These are phyloP conservation scores for Kazachstania martiniae DNA, from an alignment of 805 yeast species.

Conservation along the genomic window DNA sequence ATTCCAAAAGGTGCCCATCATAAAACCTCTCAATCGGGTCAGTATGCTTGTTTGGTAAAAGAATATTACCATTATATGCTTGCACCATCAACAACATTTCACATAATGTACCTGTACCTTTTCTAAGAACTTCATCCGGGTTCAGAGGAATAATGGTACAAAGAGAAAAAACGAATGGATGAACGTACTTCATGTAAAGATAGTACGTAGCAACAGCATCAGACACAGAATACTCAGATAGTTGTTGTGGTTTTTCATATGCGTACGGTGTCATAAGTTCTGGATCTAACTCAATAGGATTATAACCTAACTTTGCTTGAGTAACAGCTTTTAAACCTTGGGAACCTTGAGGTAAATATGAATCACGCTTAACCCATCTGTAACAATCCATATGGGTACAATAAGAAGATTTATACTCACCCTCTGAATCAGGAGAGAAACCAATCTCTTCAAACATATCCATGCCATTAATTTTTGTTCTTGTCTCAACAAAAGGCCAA, in stretches of 20 bases:
- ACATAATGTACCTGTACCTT: conserved; percentile 97
- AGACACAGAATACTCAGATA: conserved; percentile 96
- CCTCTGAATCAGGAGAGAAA: conserved; percentile 78
- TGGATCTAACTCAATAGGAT: conserved; percentile 94
- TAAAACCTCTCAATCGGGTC: conserved; percentile 94
- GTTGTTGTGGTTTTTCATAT: conserved; percentile 77
- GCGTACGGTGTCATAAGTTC: conserved; percentile 98
- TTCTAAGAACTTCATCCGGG: conserved; percentile 91
- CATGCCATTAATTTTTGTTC: conserved; percentile 75
- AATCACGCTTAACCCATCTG: conserved; percentile 96
- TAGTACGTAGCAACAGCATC: conserved; percentile 99
- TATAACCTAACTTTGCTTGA: conserved; percentile 87
- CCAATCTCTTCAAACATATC: conserved; percentile 92
- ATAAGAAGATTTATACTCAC: conserved; percentile 83
- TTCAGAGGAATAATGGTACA: conserved; percentile 92
- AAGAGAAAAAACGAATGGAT: conserved; percentile 90
- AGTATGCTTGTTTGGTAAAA: conserved; percentile 85
- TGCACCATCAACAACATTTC: conserved; percentile 97
- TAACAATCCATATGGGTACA: conserved; percentile 97
- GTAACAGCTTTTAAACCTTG: conserved; percentile 98
- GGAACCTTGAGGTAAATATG: conserved; percentile 95
- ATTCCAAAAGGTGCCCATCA: conserved; percentile 85
- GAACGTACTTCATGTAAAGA: conserved; percentile 90
- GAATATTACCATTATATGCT: conserved; percentile 66
- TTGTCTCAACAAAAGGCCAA: conserved; percentile 94